Percentiles rank a stretch among this genome's conserved stretches.
Evolutionary conservation across 2,329 filamentous ascomycete species (phyloP).

Genomic region (Penicillium rolfsii): DNA sequence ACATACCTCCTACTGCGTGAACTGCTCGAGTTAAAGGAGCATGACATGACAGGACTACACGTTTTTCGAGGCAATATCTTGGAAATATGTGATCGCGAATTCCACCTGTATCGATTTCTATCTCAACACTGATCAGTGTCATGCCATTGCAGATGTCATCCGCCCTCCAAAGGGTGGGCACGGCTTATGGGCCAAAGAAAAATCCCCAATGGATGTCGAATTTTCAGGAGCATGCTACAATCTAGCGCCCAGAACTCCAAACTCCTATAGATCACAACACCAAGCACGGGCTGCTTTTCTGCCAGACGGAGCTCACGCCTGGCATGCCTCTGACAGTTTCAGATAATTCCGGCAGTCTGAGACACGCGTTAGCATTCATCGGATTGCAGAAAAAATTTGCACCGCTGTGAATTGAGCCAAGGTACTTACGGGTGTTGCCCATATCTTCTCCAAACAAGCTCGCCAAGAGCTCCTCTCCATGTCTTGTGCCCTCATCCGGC

Average conservation of each 20-base stretch:
- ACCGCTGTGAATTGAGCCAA: not conserved
- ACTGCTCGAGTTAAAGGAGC: slow-evolving; percentile 7
- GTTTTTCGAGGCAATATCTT: not conserved
- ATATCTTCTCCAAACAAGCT: slow-evolving; percentile 70
- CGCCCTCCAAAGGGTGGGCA: not conserved
- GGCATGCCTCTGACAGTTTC: slow-evolving; percentile 46
- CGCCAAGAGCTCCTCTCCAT: slow-evolving; percentile 65
- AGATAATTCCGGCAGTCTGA: slow-evolving; percentile 62
- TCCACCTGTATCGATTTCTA: not conserved
- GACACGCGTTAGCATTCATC: slow-evolving; percentile 7
- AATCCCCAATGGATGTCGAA: not conserved
- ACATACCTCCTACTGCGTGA: slow-evolving; percentile 17
- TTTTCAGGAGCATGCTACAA: not conserved
- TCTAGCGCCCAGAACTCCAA: not conserved
- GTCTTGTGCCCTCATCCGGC: slow-evolving; percentile 59
- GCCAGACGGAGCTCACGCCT: slow-evolving; percentile 14
- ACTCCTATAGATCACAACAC: not conserved
- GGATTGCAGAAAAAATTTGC: not conserved
- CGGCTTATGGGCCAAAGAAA: not conserved
- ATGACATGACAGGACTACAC: not conserved
- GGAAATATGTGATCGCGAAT: not conserved
- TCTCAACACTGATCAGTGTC: not conserved
- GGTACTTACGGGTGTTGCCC: slow-evolving; percentile 62
- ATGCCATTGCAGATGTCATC: not conserved
- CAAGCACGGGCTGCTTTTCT: not conserved